These are phyloP conservation scores for Pisolithus orientalis DNA, from an alignment of 768 basidiomycete species.

Conservation along the genomic window DNA sequence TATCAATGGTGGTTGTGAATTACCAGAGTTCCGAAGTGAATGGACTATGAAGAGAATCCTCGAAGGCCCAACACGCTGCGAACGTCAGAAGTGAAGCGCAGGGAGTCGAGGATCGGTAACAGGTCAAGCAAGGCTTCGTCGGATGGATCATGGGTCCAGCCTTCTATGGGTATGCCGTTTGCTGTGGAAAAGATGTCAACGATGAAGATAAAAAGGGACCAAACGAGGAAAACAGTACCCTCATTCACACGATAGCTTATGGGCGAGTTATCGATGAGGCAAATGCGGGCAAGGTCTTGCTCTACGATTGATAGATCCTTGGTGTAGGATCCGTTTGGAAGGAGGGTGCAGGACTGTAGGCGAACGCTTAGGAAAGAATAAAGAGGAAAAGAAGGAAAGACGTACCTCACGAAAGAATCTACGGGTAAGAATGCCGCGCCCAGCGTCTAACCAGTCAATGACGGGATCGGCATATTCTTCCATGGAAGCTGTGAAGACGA, in stretches of 20 bases:
- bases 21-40: not conserved
- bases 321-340: slow-evolving; percentile 89
- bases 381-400: slow-evolving; percentile 8
- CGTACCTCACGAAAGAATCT: slow-evolving; percentile 89
- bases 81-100: slow-evolving; percentile 95
- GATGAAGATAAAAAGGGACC: not conserved
- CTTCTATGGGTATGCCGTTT: slow-evolving; percentile 98
- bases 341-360: slow-evolving; percentile 80
- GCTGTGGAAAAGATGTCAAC: slow-evolving; percentile 40
- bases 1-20: not conserved
- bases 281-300: slow-evolving; percentile 85
- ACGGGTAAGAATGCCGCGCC: slow-evolving; percentile 82
- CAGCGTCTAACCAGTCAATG: slow-evolving; percentile 98
- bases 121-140: slow-evolving; percentile 96
- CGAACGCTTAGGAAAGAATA: slow-evolving; percentile 3
- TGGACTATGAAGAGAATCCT: slow-evolving; percentile 38
- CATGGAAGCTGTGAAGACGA: slow-evolving; percentile 99
- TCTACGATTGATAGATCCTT: slow-evolving; percentile 90
- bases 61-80: slow-evolving; percentile 81
- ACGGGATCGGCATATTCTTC: slow-evolving; percentile 99
- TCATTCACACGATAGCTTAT: slow-evolving; percentile 88
- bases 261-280: slow-evolving; percentile 94
- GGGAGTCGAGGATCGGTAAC: slow-evolving; percentile 89
- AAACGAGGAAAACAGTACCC: slow-evolving; percentile 45
- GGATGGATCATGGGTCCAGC: slow-evolving; percentile 96